Percentiles rank a stretch among this genome's conserved stretches.
Evolutionary conservation across 768 basidiomycete species (phyloP).

Genomic region (Phlebiopsis flavidoalba): DNA sequence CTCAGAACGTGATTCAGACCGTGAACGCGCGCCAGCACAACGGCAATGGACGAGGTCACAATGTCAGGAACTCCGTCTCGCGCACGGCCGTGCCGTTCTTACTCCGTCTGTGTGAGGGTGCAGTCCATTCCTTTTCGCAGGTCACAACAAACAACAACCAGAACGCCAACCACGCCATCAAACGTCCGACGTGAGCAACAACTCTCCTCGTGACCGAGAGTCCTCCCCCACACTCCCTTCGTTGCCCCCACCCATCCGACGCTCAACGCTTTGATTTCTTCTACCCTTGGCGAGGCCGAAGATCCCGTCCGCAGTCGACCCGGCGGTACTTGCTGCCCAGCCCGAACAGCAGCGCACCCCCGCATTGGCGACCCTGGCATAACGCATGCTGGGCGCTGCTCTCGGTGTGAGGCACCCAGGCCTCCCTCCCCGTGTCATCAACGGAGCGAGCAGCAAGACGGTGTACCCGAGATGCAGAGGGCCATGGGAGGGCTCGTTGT

Average conservation of each 20-base stretch:
- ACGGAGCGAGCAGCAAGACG: conserved; percentile 47
- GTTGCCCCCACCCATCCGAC: conserved; percentile 79
- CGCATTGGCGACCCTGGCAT: conserved; percentile 85
- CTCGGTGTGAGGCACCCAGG: conserved; percentile 80
- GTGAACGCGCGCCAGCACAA: conserved; percentile 70
- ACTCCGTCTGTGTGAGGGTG: conserved; percentile 23
- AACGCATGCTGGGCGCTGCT: conserved; percentile 84
- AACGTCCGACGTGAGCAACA: conserved; percentile 12
- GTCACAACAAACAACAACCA: conserved; percentile 15
- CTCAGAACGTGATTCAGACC: conserved; percentile 76
- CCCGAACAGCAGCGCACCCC: conserved; percentile 54
- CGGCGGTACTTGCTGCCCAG: conserved; percentile 61
- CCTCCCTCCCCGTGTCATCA: conserved; percentile 55
- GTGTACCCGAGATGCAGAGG: conserved; percentile 64
- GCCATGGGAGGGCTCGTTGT: conserved; percentile 72
- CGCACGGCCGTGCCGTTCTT: conserved; percentile 23
- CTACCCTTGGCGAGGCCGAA: conserved; percentile 55
- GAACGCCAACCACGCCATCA: conserved; percentile 22
- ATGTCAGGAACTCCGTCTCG: conserved; percentile 41
- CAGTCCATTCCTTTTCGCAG: no score
- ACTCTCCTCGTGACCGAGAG: conserved; percentile 25
- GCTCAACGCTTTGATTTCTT: conserved; percentile 80
- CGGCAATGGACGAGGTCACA: conserved; percentile 66
- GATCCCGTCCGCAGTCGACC: conserved; percentile 48
- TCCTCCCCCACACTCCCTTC: conserved; percentile 80